Conservation (phyloP, 176 grass and related monocot genomes). For the Oryza meridionalis region DNA sequence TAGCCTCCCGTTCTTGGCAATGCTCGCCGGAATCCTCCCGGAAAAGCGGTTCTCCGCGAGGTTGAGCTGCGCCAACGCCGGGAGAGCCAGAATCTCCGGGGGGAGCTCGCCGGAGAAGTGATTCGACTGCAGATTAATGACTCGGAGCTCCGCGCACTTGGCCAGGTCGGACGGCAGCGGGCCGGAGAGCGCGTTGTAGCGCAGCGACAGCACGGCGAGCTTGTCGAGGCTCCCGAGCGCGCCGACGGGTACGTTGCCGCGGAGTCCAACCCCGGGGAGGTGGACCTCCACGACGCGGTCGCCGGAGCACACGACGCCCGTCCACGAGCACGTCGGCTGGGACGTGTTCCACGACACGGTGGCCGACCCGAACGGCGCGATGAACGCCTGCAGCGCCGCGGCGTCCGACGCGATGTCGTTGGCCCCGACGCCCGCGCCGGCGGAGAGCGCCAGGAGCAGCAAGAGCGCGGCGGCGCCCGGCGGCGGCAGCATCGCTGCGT, state of each 20-base stretch:
- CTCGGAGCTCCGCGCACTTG: constrained; percentile 40
- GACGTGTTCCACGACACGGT: constrained; percentile 49
- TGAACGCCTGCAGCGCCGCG: constrained; percentile 57
- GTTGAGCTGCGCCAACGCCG: constrained; percentile 60
- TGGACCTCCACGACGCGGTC: constrained; percentile 57
- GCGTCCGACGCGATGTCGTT: constrained; percentile 57
- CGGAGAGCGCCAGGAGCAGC: constrained; percentile 21
- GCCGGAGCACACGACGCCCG: constrained; percentile 45
- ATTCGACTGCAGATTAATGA: constrained; percentile 64
- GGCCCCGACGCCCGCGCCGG: constrained; percentile 8
- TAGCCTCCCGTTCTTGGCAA: constrained; percentile 56
- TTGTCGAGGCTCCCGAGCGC: constrained; percentile 57
- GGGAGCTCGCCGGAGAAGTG: constrained; percentile 58
- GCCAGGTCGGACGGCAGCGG: constrained; percentile 57
- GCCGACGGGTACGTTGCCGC: constrained; percentile 46
- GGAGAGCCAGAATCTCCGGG: constrained; percentile 42
- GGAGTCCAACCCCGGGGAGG: constrained; percentile 60
- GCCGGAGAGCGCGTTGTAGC: constrained; percentile 67
- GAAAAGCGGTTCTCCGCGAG: constrained; percentile 61
- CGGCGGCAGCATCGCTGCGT: constrained; percentile 42
- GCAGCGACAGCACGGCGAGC: constrained; percentile 62
- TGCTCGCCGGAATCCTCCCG: constrained; percentile 43
- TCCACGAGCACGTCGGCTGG: constrained; percentile 53
- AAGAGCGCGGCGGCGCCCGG: constrained; percentile 25
- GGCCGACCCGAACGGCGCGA: constrained; percentile 56